Conservation (phyloP, 768 basidiomycete species). For the Daedaleopsis sinensis region DNA sequence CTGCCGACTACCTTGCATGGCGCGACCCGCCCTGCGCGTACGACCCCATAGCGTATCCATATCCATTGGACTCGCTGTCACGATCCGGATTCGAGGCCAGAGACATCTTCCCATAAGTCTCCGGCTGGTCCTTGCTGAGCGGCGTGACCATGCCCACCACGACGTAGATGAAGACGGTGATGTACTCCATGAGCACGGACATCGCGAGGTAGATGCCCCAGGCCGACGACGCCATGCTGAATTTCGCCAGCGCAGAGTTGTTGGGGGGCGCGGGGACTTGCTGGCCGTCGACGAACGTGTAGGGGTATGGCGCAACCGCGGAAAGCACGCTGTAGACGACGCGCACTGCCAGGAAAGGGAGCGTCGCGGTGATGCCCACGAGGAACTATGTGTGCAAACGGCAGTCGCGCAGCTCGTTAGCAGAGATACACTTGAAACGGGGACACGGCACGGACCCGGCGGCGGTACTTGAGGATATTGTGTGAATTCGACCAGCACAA, state of each 20-base stretch:
- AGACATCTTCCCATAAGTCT: neutral
- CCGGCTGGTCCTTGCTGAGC: conserved; percentile 6
- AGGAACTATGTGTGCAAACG: conserved; percentile 61
- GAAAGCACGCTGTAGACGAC: conserved; percentile 59
- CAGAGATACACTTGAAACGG: neutral
- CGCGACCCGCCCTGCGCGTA: neutral
- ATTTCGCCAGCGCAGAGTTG: conserved; percentile 45
- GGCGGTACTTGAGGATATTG: conserved; percentile 10
- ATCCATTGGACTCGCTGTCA: neutral
- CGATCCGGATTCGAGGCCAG: neutral
- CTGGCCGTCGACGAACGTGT: conserved; percentile 24
- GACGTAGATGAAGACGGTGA: conserved; percentile 48
- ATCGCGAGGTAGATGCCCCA: conserved; percentile 63
- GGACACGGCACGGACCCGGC: conserved; percentile 5
- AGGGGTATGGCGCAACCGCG: conserved; percentile 52
- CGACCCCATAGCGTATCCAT: neutral
- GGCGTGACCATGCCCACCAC: conserved; percentile 28
- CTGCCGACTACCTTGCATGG: too few species aligned
- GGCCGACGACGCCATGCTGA: conserved; percentile 58
- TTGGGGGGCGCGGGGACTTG: conserved; percentile 32
- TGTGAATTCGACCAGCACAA: neutral
- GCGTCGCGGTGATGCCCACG: conserved; percentile 51
- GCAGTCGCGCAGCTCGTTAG: conserved; percentile 38
- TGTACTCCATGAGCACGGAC: conserved; percentile 62
- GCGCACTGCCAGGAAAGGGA: conserved; percentile 64